These are phyloP conservation scores for Sclerotinia subarctica DNA, from an alignment of 2,329 filamentous ascomycete genomes.

Conservation along the genomic window DNA sequence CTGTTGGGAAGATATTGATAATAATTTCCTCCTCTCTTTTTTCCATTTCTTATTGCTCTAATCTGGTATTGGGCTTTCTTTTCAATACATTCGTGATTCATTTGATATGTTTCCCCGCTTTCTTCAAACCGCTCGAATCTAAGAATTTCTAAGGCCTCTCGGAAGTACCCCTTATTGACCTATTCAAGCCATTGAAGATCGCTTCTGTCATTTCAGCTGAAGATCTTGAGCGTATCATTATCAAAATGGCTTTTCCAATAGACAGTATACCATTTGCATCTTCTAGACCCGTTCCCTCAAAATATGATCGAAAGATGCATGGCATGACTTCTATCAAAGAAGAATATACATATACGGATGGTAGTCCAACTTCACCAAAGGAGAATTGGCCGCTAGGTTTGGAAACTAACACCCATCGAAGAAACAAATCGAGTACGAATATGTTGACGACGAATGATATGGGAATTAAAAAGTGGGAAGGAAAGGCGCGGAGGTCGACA, in stretches of 20 bases:
- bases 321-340: constrained; percentile 5
- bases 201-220: background rate
- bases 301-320: constrained; percentile 2
- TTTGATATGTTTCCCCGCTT: constrained; percentile 5
- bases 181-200: constrained; percentile 9
- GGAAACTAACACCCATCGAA: constrained; percentile 7
- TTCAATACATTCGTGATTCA: background rate
- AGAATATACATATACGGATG: background rate
- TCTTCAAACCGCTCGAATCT: background rate
- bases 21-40: background rate
- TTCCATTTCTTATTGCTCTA: background rate
- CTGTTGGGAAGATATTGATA: background rate
- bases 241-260: background rate
- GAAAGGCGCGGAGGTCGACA: constrained; percentile 35
- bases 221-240: background rate
- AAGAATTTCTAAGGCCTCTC: background rate
- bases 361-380: background rate
- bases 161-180: background rate
- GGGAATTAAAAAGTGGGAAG: constrained; percentile 41
- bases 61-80: constrained; percentile 12
- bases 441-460: constrained; percentile 26
- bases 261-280: background rate
- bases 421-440: constrained; percentile 8
- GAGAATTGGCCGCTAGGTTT: constrained; percentile 16
- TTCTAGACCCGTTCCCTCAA: background rate